phyloP scores from a whole-genome alignment of 2,329 filamentous ascomycete species.

The Lecanicillium sp. region DNA sequence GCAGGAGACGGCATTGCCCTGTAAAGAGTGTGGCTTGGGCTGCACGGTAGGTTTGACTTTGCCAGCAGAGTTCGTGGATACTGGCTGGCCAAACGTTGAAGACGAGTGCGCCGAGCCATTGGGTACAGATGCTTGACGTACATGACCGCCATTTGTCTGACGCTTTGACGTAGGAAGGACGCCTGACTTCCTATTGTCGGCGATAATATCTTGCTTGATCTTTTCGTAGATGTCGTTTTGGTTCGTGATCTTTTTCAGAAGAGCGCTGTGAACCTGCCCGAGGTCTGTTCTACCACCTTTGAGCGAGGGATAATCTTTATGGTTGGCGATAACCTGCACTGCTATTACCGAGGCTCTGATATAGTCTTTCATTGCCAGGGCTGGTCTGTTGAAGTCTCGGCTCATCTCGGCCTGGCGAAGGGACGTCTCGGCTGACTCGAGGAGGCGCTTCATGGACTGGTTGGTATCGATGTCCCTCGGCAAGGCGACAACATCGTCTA shows the following conservation, averaged over 20 bases:
- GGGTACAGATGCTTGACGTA: slow-evolving; percentile 8
- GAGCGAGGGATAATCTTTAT: slow-evolving; percentile 64
- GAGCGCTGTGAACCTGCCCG: slow-evolving; percentile 37
- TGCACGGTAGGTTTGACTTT: slow-evolving; percentile 43
- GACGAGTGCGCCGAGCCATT: slow-evolving; percentile 10
- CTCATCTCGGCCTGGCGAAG: slow-evolving; percentile 54
- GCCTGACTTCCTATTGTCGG: slow-evolving; percentile 56
- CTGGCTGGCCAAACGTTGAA: not conserved
- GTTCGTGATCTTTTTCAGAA: slow-evolving; percentile 42
- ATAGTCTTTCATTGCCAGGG: slow-evolving; percentile 76
- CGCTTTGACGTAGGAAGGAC: slow-evolving; percentile 33
- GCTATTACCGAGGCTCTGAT: slow-evolving; percentile 74
- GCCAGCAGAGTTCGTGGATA: slow-evolving; percentile 13
- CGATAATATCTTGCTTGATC: slow-evolving; percentile 52
- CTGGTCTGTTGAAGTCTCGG: slow-evolving; percentile 57
- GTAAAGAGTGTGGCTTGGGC: slow-evolving; percentile 61
- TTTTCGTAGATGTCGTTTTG: slow-evolving; percentile 44
- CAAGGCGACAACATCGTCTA: slow-evolving; percentile 43
- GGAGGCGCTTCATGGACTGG: slow-evolving; percentile 44
- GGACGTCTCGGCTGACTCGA: slow-evolving; percentile 44
- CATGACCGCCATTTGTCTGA: slow-evolving; percentile 8
- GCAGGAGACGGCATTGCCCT: slow-evolving; percentile 46
- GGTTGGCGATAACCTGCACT: slow-evolving; percentile 66
- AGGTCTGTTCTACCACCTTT: slow-evolving; percentile 45
- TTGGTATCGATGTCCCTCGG: slow-evolving; percentile 38